Evolutionary conservation across 495 filamentous ascomycete species (phyloP), one percentile per base, ranked within the genome.

Genomic region (Friedmanniomyces endolithicus): DNA sequence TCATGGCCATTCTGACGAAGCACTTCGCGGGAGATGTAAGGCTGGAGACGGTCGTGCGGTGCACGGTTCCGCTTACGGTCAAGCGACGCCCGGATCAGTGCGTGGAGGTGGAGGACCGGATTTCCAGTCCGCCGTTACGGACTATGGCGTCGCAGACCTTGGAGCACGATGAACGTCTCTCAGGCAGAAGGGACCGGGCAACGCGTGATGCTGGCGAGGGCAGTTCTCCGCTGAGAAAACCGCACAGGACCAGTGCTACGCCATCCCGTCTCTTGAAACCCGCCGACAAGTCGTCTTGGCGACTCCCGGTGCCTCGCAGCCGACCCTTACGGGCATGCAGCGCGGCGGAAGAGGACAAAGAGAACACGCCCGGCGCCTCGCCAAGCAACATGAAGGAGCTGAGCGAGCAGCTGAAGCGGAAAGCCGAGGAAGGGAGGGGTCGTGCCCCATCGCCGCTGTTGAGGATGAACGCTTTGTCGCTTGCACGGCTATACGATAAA

Each of bases 11-110:
- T 6, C 1, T 48, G 3, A 50, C 45, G 4, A 52, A 37, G 33
- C 16, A 37, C 6, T 54, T 57, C 29, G 14, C 31, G 2, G 54
- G 37, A 23, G 35, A 50, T 3, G 49, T 57, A 25, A 31, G 33
- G 9, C 33, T 39, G 11, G 58, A 61, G 48, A 12, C 19, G n/a
- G 19, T 49, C 3, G 22, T 61, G 7, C 58, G 58, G 1, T 39
- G 29, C 25, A 39, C 25, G 0, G 2, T 61, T n/a, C 58, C 58
- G 16, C 23, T 61, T 1, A 61, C 58, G 11, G 50, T 61, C 40
- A 48, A 50, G 43, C n/a, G 58, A 16, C 12, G 23, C 14, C 48
- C 58, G 25, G 43, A 43, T 16, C 4, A 1, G 2, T 60, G 58
- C 24, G n/a, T 17, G 49, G 16, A 3, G 11, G 14, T 35, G 17